Base-by-base conservation (phyloP, 2,329 filamentous ascomycete genomes). In the Zopfia rhizophila region DNA sequence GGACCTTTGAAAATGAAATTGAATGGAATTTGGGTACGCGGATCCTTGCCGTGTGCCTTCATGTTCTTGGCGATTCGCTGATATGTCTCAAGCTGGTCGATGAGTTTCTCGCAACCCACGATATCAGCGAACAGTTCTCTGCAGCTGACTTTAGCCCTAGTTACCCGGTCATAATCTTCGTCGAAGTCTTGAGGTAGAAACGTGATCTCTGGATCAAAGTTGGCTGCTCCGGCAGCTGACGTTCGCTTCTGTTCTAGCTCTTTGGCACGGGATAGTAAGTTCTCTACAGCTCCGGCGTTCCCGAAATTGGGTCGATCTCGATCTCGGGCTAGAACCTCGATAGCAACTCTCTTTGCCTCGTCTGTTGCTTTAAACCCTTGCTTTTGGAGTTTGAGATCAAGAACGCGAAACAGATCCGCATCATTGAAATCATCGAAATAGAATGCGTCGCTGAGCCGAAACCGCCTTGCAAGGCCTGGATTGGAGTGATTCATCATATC, bases 241-340 rank as follows among this genome's bases (percentile, higher is more conserved):
- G 39, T 43, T 48, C 79, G 68, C 36, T 68, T 61, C 40, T 81
- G 77, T 31, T 78, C 71, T 2, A 56, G 56, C 6, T 65, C 55
- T 50, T 86, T 86, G 2, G 84, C 79, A 0, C 61, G 60, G 28
- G 79, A 74, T 1, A 88, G 69, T 0, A 89, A 59, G 17, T 79
- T 86, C 24, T 91, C 86, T 16, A 91, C 80, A 47, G 89, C 87
- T 0, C 85, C 82, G 0, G 82, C 86, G 56, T 91, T 90, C 1
- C 87, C 82, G 62, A 88, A 88, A 52, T 86, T 80, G 0, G 78
- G 78, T 0, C 82, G 74, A 53, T 85, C 84, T 1, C 84, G 78
- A 1, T 79, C 77, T 4, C 84, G 76, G 4, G 69, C 66, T 0
- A 90, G 74, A 14, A 86, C 73, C 5, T 84, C 81, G 25, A 83